Evolutionary conservation across 352 stramenopile genomes (phyloP), one percentile per base, ranked within the genome.

Genomic region (Thalassiosira livingstoniorum): DNA sequence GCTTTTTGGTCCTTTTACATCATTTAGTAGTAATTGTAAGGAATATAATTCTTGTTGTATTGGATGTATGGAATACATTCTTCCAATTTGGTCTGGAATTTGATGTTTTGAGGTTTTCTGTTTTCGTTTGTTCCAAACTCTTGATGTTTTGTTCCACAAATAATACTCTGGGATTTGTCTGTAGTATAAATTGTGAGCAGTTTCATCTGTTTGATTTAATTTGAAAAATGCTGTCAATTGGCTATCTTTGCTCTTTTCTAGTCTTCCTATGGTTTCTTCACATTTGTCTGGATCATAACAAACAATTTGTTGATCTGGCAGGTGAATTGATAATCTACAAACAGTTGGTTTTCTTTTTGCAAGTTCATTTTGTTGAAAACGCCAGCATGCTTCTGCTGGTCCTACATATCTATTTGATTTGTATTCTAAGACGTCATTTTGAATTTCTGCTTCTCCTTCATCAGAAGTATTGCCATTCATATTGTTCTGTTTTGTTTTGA

Each of bases 251-350:
- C 2, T 55, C 27, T 57, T 4, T 18, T 43, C 13, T 29, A 65
- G 54, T 47, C 55, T 62, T 25, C 58, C 53, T 15, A 62, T 62
- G 23, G 63, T 37, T 43, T 72, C 29, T 58, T 58, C 35, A 43
- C 58, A 39, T n/a, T 58, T n/a, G 31, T 65, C 53, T 75, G 66
- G 43, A 35, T 75, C 47, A 54, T 55, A 75, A 25, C 65, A 75
- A 18, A 75, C 66, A 39, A 25, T 64, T 23, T 75, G 66, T 23
- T 75, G 11, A 29, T 61, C 32, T 43, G 34, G 43, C 47, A 75
- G 54, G 35, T 75, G 66, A 55, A 75, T 47, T 27, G 23, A n/a
- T 35, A 75, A 25, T 61, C 45, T 35, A 27, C 4, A 63, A 45
- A 74, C 47, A 34, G 65, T 23, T 43, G 43, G 65, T 42, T 74